Percentiles rank a stretch among this genome's conserved stretches.
phyloP scores from a whole-genome alignment of 208 protist species.

The Trypanosoma avium region DNA sequence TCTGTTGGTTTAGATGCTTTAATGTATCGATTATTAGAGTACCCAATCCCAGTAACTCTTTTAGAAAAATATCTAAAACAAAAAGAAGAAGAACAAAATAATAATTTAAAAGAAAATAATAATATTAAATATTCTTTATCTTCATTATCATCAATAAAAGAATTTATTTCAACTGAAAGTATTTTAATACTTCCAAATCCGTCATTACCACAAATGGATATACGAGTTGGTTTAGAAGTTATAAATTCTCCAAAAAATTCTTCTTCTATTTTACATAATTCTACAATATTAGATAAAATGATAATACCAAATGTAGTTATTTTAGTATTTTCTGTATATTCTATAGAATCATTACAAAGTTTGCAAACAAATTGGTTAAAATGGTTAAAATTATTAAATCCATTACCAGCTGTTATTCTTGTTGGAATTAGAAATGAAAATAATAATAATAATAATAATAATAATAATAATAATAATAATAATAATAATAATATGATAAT shows the following conservation, averaged over 20 bases:
- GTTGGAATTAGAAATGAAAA: background rate
- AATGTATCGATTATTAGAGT: constrained; percentile 34
- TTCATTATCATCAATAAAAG: constrained; percentile 9
- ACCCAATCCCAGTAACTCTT: constrained; percentile 20
- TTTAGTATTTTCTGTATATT: constrained; percentile 5
- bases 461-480: constrained; percentile 1
- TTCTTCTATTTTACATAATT: no score
- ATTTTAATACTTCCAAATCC: constrained; percentile 41
- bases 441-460: background rate
- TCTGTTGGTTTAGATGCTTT: constrained; percentile 39
- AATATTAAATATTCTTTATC: no score
- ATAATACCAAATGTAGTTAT: background rate
- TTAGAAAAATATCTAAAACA: background rate
- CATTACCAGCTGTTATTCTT: constrained; percentile 7
- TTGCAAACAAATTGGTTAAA: constrained; percentile 1
- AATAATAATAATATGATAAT: background rate
- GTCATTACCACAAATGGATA: constrained; percentile 49
- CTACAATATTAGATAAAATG: background rate
- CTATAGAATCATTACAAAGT: background rate
- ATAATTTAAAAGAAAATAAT: no score
- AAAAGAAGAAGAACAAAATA: background rate
- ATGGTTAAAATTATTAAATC: background rate
- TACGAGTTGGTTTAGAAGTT: constrained; percentile 38
- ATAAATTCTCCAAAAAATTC: constrained; percentile 1
- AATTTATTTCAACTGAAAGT: background rate